These are phyloP conservation scores for Leccinum pachyderme DNA, from an alignment of 1,284 basidiomycete genomes.

Conservation along the genomic window DNA sequence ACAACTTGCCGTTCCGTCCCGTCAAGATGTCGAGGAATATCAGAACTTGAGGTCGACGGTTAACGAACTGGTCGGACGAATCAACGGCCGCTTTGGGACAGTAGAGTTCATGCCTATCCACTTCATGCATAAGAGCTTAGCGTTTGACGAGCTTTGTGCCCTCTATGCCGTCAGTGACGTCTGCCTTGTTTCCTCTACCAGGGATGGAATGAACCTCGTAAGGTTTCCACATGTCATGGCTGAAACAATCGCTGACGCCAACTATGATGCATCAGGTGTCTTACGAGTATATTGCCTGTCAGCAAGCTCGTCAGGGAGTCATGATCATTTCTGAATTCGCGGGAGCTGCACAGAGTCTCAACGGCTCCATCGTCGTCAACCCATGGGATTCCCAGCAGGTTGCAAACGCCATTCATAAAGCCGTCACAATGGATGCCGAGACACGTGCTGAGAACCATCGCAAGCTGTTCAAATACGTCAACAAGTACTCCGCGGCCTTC, in stretches of 20 bases:
- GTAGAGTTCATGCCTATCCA: constrained; percentile 99
- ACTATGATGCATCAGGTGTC: constrained; percentile 67
- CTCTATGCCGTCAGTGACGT: constrained; percentile 97
- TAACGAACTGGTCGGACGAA: constrained; percentile 96
- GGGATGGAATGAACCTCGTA: constrained; percentile 99
- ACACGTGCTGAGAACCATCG: constrained; percentile 87
- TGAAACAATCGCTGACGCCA: constrained; percentile 13
- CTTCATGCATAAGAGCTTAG: constrained; percentile 94
- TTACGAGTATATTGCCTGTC: constrained; percentile 98
- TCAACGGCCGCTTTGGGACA: constrained; percentile 97
- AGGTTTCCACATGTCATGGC: constrained; percentile 7
- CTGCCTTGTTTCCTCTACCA: constrained; percentile 91
- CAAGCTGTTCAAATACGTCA: constrained; percentile 94
- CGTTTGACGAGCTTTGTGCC: constrained; percentile 94
- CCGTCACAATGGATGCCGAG: constrained; percentile 84
- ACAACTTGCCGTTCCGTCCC: constrained; percentile 95
- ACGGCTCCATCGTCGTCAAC: constrained; percentile 93
- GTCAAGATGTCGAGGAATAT: constrained; percentile 99
- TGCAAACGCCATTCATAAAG: constrained; percentile 93
- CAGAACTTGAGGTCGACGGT: constrained; percentile 96
- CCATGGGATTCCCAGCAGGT: constrained; percentile 96
- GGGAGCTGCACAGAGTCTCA: constrained; percentile 93
- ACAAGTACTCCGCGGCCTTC: constrained; percentile 89
- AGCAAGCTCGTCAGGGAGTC: constrained; percentile 88
- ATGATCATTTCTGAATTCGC: constrained; percentile 99